Base-by-base conservation (phyloP, 768 basidiomycete species). In the Boletus rex-veris region DNA sequence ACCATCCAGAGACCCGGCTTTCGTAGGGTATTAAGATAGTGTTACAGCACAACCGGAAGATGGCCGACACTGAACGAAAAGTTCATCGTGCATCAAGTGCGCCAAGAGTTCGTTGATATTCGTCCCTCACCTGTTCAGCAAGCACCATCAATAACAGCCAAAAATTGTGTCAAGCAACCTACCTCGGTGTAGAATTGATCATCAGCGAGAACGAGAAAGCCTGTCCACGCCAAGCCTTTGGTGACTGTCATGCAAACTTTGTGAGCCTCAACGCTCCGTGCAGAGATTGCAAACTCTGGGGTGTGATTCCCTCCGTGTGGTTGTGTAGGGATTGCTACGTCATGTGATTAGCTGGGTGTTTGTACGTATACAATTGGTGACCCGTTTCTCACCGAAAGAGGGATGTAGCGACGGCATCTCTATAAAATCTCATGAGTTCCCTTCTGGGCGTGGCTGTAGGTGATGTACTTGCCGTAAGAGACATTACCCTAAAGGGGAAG, bases 301-400 rank as follows among this genome's bases (percentile, higher is more conserved):
- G 89, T 89, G 61, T 91, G 89, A 62, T 91, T 91, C n/a, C 83
- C 84, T 39, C 87, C 88, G 47, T 79, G 73, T 7, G 81, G 80
- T 57, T 75, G 73, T 7, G 86, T 86, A n/a, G 88, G 88, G 49
- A 91, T 89, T 28, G 83, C 86, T 87, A 45, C 30, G 31, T 24
- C 43, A 50, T 54, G 60, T 48, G 7, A 69, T 67, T 19, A 72
- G 58, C 41, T 55, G 54, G 58, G 21, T 9, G 14, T 28, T 31
- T 26, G 26, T 5, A 24, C 16, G 33, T 6, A 16, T 24, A 48
- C 53, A 48, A 21, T 28, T 21, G 28, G 28, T 28, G 5, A 16
- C 1, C 18, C 9, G 38, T 30, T 28, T 64, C 75, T 68, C 64
- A 85, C 86, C 77, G 57, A 74, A 88, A n/a, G 67, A 54, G 31